These are phyloP conservation scores for Hyparrhenia diplandra DNA, from an alignment of 176 grass and related monocot species.

Conservation along the genomic window DNA sequence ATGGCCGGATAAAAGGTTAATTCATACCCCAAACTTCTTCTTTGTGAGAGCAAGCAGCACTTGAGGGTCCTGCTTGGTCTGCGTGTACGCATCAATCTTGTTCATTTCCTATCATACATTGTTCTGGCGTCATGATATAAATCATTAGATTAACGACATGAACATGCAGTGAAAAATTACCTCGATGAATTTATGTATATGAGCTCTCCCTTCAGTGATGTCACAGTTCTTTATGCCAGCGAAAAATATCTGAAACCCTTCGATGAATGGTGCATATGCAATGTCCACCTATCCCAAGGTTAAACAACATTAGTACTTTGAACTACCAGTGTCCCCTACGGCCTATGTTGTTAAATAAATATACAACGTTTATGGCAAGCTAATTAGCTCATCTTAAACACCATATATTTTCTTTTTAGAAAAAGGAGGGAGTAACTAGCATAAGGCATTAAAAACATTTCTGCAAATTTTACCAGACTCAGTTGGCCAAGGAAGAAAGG, in stretches of 20 bases:
- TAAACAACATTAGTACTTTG: no score
- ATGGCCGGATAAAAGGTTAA: neutral
- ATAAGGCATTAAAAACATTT: no score
- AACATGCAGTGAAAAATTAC: constrained; percentile 1
- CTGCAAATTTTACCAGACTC: no score
- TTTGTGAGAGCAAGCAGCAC: constrained; percentile 43
- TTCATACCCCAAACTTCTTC: constrained; percentile 41
- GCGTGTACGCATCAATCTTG: constrained; percentile 49
- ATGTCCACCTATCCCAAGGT: constrained; percentile 51
- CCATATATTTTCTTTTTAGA: no score
- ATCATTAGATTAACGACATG: neutral
- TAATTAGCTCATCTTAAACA: no score
- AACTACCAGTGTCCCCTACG: no score
- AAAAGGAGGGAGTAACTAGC: neutral
- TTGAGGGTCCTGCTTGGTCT: constrained; percentile 48
- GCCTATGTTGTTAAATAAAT: no score
- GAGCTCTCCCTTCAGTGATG: constrained; percentile 45
- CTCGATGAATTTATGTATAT: constrained; percentile 56
- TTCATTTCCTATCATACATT: constrained; percentile 38
- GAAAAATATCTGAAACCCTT: constrained; percentile 49
- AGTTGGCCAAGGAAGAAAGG: no score
- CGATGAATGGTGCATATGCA: constrained; percentile 68
- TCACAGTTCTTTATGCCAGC: constrained; percentile 45
- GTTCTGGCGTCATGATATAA: neutral
- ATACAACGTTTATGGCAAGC: no score